phyloP scores from a whole-genome alignment of 805 yeast genomes.

The Kuraishia floccosa region DNA sequence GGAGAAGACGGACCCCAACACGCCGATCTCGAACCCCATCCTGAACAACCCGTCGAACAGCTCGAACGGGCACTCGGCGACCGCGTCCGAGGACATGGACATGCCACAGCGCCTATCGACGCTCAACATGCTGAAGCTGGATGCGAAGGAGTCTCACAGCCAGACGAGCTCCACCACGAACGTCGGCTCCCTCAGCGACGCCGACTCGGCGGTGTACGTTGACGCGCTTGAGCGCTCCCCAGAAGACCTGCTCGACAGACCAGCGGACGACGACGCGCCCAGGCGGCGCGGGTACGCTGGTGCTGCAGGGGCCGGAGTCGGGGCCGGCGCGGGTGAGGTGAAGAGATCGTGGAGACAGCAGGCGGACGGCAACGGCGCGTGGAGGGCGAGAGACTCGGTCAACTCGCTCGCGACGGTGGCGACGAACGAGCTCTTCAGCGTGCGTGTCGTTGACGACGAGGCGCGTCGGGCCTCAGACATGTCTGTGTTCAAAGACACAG shows the following conservation, averaged over 20 bases:
- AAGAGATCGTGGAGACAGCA: slow-evolving; percentile 54
- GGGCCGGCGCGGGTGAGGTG: slow-evolving; percentile 16
- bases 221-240: slow-evolving; percentile 28
- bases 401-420: slow-evolving; percentile 76
- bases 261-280: slow-evolving; percentile 5
- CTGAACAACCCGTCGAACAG: slow-evolving; percentile 17
- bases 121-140: slow-evolving; percentile 39
- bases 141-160: slow-evolving; percentile 25
- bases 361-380: slow-evolving; percentile 17
- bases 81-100: slow-evolving; percentile 1
- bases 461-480: slow-evolving; percentile 24
- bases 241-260: slow-evolving; percentile 23
- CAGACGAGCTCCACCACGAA: slow-evolving; percentile 42
- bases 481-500: too few species aligned
- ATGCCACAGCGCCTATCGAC: slow-evolving; percentile 30
- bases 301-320: slow-evolving; percentile 4
- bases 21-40: slow-evolving; percentile 26
- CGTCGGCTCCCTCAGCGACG: slow-evolving; percentile 25
- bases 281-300: too few species aligned
- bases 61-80: slow-evolving; percentile 7
- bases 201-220: slow-evolving; percentile 19
- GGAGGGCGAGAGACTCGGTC: slow-evolving; percentile 51
- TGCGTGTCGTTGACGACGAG: slow-evolving; percentile 59
- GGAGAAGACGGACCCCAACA: slow-evolving; percentile 10
- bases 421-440: slow-evolving; percentile 73